Percentiles rank a stretch among this genome's conserved stretches.
Evolutionary conservation across 2,329 filamentous ascomycete genomes (phyloP).

Genomic region (Fusarium continuum): DNA sequence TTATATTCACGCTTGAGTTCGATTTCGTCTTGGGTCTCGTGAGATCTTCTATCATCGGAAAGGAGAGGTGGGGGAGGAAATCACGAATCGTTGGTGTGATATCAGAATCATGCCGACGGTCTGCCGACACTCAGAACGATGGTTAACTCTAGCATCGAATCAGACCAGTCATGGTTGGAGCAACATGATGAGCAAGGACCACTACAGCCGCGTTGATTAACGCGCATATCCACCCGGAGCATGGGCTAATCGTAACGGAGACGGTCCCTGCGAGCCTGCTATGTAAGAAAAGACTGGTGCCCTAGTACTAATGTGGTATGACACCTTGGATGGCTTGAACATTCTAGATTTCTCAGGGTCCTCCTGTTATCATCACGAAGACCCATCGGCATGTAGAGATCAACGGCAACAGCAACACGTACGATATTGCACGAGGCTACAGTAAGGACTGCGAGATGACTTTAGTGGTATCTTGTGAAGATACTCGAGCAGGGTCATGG

Average conservation of each 20-base stretch:
- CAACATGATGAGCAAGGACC: slow-evolving; percentile 23
- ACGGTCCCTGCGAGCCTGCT: slow-evolving; percentile 13
- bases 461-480: not conserved
- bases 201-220: slow-evolving; percentile 28
- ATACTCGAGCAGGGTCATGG: not conserved
- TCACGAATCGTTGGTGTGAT: not conserved
- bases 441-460: not conserved
- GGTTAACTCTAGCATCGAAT: not conserved
- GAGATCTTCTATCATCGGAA: not conserved
- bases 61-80: not conserved
- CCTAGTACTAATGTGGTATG: slow-evolving; percentile 31
- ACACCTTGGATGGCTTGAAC: slow-evolving; percentile 7
- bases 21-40: not conserved
- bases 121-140: not conserved
- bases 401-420: not conserved
- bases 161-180: not conserved
- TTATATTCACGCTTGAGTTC: not conserved
- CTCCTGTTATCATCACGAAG: too few relatives aligned
- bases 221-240: slow-evolving; percentile 17
- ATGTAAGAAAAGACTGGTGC: not conserved
- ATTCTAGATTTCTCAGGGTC: slow-evolving; percentile 27
- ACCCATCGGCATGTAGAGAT: not conserved
- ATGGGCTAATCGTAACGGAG: slow-evolving; percentile 30
- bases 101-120: not conserved
- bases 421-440: not conserved